A percentile compares a stretch with the other conserved stretches of the same genome.
Evolutionary conservation across 371 early-diverging fungal genomes (phyloP).

Genomic region (Lichtheimia corymbifera): DNA sequence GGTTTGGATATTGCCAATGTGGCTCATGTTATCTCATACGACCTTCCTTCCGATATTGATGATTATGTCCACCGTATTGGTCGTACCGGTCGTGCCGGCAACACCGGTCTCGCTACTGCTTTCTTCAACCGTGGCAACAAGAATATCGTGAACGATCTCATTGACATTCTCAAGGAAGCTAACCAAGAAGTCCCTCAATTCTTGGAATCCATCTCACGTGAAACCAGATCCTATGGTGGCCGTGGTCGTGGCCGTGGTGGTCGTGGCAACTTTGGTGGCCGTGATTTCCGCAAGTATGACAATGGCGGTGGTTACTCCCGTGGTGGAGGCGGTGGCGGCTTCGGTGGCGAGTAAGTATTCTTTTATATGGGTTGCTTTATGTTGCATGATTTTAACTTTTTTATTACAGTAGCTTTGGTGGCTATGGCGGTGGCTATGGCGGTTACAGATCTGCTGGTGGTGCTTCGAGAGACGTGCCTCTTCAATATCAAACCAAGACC

Average conservation of each 20-base stretch:
- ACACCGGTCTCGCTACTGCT: conserved; percentile 93
- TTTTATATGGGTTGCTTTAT: background rate
- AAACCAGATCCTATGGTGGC: conserved; percentile 61
- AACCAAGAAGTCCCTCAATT: conserved; percentile 64
- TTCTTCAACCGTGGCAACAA: conserved; percentile 97
- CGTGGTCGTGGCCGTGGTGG: conserved; percentile 67
- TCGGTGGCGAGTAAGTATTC: conserved; percentile 24
- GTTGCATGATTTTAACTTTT: background rate
- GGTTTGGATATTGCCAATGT: conserved; percentile 95
- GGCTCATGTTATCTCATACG: conserved; percentile 92
- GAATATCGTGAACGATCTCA: conserved; percentile 82
- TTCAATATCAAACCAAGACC: conserved; percentile 51
- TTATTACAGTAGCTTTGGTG: conserved; percentile 1
- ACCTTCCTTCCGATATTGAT: conserved; percentile 91
- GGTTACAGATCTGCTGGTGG: conserved; percentile 25
- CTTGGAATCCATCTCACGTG: conserved; percentile 57
- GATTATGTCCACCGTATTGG: conserved; percentile 99
- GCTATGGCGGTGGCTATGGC: conserved; percentile 20
- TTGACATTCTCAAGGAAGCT: conserved; percentile 76
- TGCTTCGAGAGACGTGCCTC: conserved; percentile 29
- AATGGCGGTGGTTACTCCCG: conserved; percentile 12
- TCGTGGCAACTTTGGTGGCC: conserved; percentile 52
- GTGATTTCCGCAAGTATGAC: conserved; percentile 43
- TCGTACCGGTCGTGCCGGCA: conserved; percentile 93
- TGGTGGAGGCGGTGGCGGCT: conserved; percentile 28